phyloP scores from a whole-genome alignment of 768 basidiomycete species.

The Xanthoconium stramineum region DNA sequence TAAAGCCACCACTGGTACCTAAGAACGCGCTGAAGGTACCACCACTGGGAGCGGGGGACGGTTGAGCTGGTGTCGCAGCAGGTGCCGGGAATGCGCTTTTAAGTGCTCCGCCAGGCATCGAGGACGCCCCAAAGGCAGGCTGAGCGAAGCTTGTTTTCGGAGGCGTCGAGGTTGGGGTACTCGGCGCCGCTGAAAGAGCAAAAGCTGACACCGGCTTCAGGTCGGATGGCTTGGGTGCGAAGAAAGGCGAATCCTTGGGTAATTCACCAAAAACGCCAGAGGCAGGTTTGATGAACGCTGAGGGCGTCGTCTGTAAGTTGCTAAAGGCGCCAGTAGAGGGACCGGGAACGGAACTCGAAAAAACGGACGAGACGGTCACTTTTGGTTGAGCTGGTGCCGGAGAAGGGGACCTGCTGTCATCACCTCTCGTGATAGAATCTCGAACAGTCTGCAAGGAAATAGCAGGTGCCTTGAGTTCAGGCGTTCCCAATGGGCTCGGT shows the following conservation, averaged over 20 bases:
- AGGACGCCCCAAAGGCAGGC: slow-evolving; percentile 40
- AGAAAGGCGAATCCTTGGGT: slow-evolving; percentile 52
- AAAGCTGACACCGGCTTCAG: slow-evolving; percentile 40
- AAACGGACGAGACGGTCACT: slow-evolving; percentile 5
- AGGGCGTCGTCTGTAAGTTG: slow-evolving; percentile 32
- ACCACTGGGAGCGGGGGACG: slow-evolving; percentile 11
- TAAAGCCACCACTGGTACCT: slow-evolving; percentile 43
- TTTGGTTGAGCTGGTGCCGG: slow-evolving; percentile 10
- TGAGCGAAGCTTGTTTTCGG: slow-evolving; percentile 20
- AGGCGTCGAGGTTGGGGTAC: slow-evolving; percentile 21
- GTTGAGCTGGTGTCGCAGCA: slow-evolving; percentile 2
- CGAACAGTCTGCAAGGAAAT: slow-evolving; percentile 10
- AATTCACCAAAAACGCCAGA: slow-evolving; percentile 34
- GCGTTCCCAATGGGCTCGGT: not conserved
- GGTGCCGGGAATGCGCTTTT: slow-evolving; percentile 19
- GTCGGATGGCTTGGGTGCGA: slow-evolving; percentile 36
- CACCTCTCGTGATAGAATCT: slow-evolving; percentile 9
- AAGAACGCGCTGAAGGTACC: slow-evolving; percentile 30
- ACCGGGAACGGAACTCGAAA: slow-evolving; percentile 24
- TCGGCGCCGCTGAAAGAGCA: slow-evolving; percentile 14
- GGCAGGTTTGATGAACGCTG: slow-evolving; percentile 37
- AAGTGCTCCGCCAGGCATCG: slow-evolving; percentile 27
- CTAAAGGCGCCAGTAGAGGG: slow-evolving; percentile 39
- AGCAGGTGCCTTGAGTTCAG: slow-evolving; percentile 11
- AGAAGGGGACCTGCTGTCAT: slow-evolving; percentile 31